A percentile compares a stretch with the other conserved stretches of the same genome.
These are phyloP conservation scores for Apiospora saccharicola DNA, from an alignment of 2,329 filamentous ascomycete species.

Conservation along the genomic window DNA sequence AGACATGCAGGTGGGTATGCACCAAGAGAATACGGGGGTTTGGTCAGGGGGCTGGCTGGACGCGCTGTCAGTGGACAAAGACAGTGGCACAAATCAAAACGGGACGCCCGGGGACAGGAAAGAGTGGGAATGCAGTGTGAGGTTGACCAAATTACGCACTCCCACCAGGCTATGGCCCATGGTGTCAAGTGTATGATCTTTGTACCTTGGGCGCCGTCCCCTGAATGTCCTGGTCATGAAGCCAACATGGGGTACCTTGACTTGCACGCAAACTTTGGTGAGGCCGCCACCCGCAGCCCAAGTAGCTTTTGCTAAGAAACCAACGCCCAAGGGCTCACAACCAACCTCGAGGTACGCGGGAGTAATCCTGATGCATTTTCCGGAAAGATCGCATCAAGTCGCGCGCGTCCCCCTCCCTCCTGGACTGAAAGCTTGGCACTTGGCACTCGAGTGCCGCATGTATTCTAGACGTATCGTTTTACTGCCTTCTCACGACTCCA, in stretches of 20 bases:
- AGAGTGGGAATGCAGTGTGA: constrained; percentile 19
- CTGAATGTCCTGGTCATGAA: constrained; percentile 9
- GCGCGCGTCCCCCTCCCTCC: constrained; percentile 14
- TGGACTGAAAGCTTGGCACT: constrained; percentile 14
- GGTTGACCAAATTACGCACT: constrained; percentile 24
- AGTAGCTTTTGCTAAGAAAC: constrained; percentile 1
- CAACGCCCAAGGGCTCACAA: background rate
- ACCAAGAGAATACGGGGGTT: constrained; percentile 12
- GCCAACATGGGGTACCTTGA: constrained; percentile 1
- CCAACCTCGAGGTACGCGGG: background rate
- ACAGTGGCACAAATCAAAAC: constrained; percentile 22
- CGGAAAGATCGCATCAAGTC: constrained; percentile 15
- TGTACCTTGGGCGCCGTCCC: constrained; percentile 2
- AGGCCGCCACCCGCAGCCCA: background rate
- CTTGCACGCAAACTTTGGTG: background rate
- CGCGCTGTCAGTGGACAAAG: constrained; percentile 16
- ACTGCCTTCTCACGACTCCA: background rate
- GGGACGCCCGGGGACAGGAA: constrained; percentile 8
- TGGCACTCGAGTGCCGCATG: constrained; percentile 9
- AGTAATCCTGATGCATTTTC: background rate
- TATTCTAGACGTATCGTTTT: constrained; percentile 3
- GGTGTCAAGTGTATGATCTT: no score
- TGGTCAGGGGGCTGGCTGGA: constrained; percentile 13
- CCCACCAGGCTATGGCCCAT: background rate
- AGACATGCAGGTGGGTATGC: constrained; percentile 20